Evolutionary conservation across 345 rosid genomes (phyloP).

Genomic region (Lumnitzera racemosa): DNA sequence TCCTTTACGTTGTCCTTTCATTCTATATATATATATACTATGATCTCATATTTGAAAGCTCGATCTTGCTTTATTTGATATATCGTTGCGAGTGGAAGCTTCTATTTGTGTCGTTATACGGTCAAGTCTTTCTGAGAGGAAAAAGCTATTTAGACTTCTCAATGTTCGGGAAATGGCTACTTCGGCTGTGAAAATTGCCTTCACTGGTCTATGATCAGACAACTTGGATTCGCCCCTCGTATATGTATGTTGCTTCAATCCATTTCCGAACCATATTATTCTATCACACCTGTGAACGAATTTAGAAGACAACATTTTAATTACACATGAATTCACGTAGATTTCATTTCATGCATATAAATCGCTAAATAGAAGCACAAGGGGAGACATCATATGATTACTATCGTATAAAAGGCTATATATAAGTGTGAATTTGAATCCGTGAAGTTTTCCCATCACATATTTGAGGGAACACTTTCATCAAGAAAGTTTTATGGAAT

Average conservation of each 20-base stretch:
- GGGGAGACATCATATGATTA: too few species aligned
- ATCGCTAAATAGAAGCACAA: too few species aligned
- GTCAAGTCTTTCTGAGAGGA: conserved; percentile 53
- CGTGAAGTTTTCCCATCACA: too few species aligned
- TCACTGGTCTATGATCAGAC: conserved; percentile 81
- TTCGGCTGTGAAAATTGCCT: conserved; percentile 48
- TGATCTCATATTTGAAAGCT: conserved; percentile 18
- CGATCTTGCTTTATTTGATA: conserved; percentile 21
- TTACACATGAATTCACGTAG: too few species aligned
- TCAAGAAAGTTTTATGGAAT: too few species aligned
- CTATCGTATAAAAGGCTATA: too few species aligned
- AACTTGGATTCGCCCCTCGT: conserved; percentile 55
- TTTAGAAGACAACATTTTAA: neutral
- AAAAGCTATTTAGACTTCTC: conserved; percentile 30
- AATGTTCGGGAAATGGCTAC: conserved; percentile 19
- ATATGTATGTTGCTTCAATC: conserved; percentile 55
- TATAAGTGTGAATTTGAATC: too few species aligned
- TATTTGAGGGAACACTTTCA: too few species aligned
- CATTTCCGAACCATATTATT: conserved; percentile 62
- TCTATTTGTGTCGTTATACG: conserved; percentile 16
- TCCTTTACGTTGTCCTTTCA: neutral
- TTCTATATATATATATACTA: neutral
- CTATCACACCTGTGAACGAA: conserved; percentile 51
- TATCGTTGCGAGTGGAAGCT: conserved; percentile 20
- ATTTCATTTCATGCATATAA: too few species aligned